Evolutionary conservation across 1,284 basidiomycete genomes (phyloP).

Genomic region (Pseudozyma thailandica): DNA sequence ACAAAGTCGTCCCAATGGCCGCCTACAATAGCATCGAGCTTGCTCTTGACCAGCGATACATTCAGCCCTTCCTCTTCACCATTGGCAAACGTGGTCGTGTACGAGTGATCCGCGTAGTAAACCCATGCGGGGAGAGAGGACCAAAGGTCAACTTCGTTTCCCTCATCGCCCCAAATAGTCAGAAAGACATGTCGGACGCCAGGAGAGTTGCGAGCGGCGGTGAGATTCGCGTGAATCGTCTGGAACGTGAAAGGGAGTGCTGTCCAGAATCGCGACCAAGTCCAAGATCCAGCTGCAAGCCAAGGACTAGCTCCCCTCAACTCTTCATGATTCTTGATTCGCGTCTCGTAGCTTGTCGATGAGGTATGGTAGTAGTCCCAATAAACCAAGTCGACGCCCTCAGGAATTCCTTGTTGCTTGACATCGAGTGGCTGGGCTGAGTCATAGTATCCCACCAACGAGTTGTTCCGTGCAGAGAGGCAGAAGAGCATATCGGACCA

Average conservation of each 20-base stretch:
- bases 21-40: constrained; percentile 64
- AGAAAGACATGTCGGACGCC: constrained; percentile 67
- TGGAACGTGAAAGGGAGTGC: constrained; percentile 69
- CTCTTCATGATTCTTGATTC: constrained; percentile 67
- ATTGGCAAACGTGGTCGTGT: constrained; percentile 27
- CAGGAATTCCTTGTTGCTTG: constrained; percentile 60
- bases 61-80: constrained; percentile 50
- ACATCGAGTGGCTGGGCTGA: constrained; percentile 33
- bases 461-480: constrained; percentile 67
- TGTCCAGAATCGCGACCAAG: constrained; percentile 69
- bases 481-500: constrained; percentile 69
- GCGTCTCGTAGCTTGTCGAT: constrained; percentile 58
- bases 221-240: constrained; percentile 67
- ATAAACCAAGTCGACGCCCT: constrained; percentile 63
- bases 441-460: constrained; percentile 67
- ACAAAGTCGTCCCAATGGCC: constrained; percentile 68
- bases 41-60: constrained; percentile 44
- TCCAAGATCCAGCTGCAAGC: constrained; percentile 69
- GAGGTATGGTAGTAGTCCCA: constrained; percentile 66
- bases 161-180: constrained; percentile 70
- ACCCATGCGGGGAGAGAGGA: constrained; percentile 54
- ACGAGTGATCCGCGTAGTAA: constrained; percentile 68
- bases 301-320: constrained; percentile 64
- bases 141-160: constrained; percentile 66
- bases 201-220: constrained; percentile 60